Evolutionary conservation across 257 asterid species (phyloP).

Genomic region (Solanum bulbocastanum): DNA sequence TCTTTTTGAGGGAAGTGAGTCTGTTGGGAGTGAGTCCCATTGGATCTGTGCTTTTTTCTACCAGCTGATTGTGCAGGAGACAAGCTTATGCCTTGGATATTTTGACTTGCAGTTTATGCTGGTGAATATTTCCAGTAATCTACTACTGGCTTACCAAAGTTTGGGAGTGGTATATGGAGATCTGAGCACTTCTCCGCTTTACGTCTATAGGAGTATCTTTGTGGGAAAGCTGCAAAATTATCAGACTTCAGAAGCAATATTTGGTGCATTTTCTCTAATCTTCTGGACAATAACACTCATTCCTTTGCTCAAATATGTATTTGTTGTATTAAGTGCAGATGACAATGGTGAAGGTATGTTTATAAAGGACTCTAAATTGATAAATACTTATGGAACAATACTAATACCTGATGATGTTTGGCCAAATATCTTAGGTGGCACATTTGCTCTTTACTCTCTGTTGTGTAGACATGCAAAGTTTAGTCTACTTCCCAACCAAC

Average conservation of each 20-base stretch:
- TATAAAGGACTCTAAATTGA: background rate
- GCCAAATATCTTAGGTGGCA: constrained; percentile 63
- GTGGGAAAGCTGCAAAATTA: constrained; percentile 49
- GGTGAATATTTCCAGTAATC: constrained; percentile 35
- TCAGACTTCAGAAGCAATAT: constrained; percentile 54
- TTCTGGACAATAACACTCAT: constrained; percentile 92
- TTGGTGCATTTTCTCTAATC: constrained; percentile 85
- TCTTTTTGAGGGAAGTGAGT: background rate
- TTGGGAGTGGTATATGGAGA: constrained; percentile 97
- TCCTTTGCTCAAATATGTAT: constrained; percentile 81
- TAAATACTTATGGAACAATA: background rate
- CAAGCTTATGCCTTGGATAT: background rate
- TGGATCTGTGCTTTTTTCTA: background rate
- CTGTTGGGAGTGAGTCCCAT: background rate
- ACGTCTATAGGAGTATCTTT: constrained; percentile 71
- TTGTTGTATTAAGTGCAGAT: constrained; percentile 62
- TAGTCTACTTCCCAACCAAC: constrained; percentile 95
- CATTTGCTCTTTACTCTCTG: constrained; percentile 91
- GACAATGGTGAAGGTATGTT: constrained; percentile 91
- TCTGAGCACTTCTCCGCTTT: constrained; percentile 90
- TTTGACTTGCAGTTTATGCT: constrained; percentile 42
- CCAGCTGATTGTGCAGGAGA: background rate
- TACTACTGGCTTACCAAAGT: constrained; percentile 86
- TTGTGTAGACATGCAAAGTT: constrained; percentile 92
- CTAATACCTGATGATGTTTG: constrained; percentile 8